These are phyloP conservation scores for Mortierella sp. DNA, from an alignment of 371 early-diverging fungal genomes.

Conservation along the genomic window DNA sequence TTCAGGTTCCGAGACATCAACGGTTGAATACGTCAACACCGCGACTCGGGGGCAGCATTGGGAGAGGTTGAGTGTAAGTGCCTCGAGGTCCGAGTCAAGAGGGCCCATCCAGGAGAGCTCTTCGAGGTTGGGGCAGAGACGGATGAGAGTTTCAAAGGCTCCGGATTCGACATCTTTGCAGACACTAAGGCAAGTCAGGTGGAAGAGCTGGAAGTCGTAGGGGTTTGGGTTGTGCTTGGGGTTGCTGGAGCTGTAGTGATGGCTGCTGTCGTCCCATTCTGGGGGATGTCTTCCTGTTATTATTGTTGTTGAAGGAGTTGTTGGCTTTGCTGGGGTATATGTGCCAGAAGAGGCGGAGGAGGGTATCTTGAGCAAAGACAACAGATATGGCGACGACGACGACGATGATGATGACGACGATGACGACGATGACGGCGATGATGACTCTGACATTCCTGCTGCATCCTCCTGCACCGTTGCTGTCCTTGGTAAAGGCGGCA, in stretches of 20 bases:
- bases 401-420: background rate
- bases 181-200: conserved; percentile 20
- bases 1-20: conserved; percentile 20
- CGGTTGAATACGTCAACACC: conserved; percentile 24
- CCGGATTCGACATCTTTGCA: conserved; percentile 43
- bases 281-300: background rate
- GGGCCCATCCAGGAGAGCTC: conserved; percentile 38
- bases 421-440: background rate
- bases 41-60: conserved; percentile 16
- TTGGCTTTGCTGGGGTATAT: background rate
- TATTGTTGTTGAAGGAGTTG: background rate
- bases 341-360: background rate
- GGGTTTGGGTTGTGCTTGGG: background rate
- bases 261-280: background rate
- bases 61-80: conserved; percentile 18
- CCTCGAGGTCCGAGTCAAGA: conserved; percentile 18
- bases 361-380: conserved; percentile 5
- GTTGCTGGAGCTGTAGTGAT: background rate
- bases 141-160: conserved; percentile 22
- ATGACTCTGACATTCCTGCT: background rate
- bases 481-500: background rate
- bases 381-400: background rate
- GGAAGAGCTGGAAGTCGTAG: background rate
- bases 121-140: conserved; percentile 27
- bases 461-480: background rate